phyloP scores from a whole-genome alignment of 2,329 filamentous ascomycete species.

The Diaporthe citri region DNA sequence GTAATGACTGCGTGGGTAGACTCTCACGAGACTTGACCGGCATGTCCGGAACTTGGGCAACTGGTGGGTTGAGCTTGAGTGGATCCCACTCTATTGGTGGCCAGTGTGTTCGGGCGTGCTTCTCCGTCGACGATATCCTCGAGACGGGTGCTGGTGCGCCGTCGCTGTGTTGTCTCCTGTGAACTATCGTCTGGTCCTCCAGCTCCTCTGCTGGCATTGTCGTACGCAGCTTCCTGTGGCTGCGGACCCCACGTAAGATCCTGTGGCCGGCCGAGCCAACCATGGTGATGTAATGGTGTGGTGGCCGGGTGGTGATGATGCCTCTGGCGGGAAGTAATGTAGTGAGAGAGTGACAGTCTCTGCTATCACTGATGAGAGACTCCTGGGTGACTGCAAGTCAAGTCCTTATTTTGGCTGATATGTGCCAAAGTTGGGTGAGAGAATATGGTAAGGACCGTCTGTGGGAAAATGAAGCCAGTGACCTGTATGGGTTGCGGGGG shows the following conservation, averaged over 20 bases:
- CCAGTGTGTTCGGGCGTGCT: constrained; percentile 40
- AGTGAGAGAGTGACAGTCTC: constrained; percentile 24
- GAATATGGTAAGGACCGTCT: constrained; percentile 28
- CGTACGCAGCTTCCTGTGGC: constrained; percentile 39
- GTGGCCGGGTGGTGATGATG: constrained; percentile 5
- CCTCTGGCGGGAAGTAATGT: neutral
- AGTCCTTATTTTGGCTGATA: constrained; percentile 6
- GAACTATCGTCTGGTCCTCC: constrained; percentile 14
- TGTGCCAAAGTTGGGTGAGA: constrained; percentile 14
- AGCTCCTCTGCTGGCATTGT: constrained; percentile 32
- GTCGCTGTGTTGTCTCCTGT: constrained; percentile 38
- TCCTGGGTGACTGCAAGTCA: neutral
- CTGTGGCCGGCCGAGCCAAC: constrained; percentile 34
- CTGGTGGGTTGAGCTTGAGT: constrained; percentile 50
- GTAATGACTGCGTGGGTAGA: constrained; percentile 27
- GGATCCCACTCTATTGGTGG: constrained; percentile 49
- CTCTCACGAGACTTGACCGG: constrained; percentile 34
- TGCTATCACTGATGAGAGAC: constrained; percentile 34
- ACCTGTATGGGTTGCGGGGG: constrained; percentile 20
- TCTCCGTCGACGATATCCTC: constrained; percentile 4
- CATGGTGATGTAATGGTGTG: constrained; percentile 27
- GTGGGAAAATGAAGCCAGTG: neutral
- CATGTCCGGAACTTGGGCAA: constrained; percentile 12
- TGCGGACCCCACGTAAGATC: constrained; percentile 37
- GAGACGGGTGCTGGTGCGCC: constrained; percentile 21